Evolutionary conservation across 257 asterid genomes (phyloP).

Genomic region (Salvia miltiorrhiza): DNA sequence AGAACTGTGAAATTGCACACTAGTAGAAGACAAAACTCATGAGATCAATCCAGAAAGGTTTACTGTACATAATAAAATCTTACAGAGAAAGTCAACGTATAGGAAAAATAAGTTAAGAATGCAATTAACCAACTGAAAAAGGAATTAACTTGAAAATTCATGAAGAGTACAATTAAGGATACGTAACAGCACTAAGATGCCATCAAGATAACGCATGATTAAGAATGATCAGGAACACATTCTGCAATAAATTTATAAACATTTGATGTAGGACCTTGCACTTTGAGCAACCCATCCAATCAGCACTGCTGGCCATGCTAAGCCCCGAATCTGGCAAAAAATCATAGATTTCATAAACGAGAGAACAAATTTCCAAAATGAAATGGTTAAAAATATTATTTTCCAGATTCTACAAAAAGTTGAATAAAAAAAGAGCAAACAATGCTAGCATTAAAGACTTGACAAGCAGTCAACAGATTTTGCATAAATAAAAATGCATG

Average conservation of each 20-base stretch:
- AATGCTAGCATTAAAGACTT: neutral
- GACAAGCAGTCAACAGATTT: neutral
- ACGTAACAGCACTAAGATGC: conserved; percentile 3
- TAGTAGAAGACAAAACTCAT: neutral
- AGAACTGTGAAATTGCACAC: neutral
- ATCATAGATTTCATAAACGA: conserved; percentile 4
- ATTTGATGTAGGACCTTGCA: conserved; percentile 60
- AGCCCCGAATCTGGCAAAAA: conserved; percentile 78
- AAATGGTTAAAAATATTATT: neutral
- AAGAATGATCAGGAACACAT: conserved; percentile 7
- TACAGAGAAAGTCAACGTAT: neutral
- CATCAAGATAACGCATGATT: neutral
- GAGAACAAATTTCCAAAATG: neutral
- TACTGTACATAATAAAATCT: neutral
- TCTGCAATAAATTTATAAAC: conserved; percentile 13
- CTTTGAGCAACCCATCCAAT: conserved; percentile 99
- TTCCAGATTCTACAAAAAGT: neutral
- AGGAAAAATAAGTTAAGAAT: neutral
- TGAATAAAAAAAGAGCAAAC: neutral
- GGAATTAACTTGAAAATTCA: neutral
- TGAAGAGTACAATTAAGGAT: neutral
- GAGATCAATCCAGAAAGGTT: conserved; percentile 1
- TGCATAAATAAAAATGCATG: neutral
- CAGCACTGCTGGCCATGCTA: conserved; percentile 96
- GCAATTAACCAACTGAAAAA: neutral